Conservation (phyloP, 371 early-diverging fungal species). For the Blyttiomyces sp. region DNA sequence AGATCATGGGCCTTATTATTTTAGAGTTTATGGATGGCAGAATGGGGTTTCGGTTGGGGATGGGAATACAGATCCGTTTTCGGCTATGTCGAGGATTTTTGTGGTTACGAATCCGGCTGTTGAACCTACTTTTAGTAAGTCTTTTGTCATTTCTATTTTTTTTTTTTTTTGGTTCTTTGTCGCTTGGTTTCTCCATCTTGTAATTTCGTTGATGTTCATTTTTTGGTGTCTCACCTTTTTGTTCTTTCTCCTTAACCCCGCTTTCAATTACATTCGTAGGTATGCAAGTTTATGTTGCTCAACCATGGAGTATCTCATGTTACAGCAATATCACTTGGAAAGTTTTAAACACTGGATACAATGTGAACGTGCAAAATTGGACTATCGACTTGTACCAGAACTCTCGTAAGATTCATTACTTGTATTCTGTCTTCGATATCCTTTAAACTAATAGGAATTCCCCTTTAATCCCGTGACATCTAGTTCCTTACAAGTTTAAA, state of each 20-base stretch:
- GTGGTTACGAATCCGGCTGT: not conserved
- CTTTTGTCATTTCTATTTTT: not conserved
- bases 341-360: not conserved
- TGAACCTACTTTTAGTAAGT: constrained; percentile 6
- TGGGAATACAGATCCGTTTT: constrained; percentile 1
- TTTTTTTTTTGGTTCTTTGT: not conserved
- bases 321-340: constrained; percentile 11
- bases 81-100: constrained; percentile 6
- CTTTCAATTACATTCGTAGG: too few relatives aligned
- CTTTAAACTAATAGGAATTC: not conserved
- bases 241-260: too few relatives aligned
- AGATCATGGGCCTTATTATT: constrained; percentile 4
- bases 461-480: not conserved
- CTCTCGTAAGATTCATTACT: too few relatives aligned
- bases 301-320: constrained; percentile 6
- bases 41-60: not conserved
- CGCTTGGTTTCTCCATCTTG: not conserved
- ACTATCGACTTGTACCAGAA: constrained; percentile 11
- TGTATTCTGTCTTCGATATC: not conserved
- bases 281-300: constrained; percentile 1
- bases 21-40: constrained; percentile 3
- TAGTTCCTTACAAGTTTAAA: constrained; percentile 1
- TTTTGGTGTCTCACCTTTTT: too few relatives aligned
- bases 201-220: too few relatives aligned
- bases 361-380: not conserved